Conservation (phyloP, 768 basidiomycete species). For the Lepiota subincarnata region DNA sequence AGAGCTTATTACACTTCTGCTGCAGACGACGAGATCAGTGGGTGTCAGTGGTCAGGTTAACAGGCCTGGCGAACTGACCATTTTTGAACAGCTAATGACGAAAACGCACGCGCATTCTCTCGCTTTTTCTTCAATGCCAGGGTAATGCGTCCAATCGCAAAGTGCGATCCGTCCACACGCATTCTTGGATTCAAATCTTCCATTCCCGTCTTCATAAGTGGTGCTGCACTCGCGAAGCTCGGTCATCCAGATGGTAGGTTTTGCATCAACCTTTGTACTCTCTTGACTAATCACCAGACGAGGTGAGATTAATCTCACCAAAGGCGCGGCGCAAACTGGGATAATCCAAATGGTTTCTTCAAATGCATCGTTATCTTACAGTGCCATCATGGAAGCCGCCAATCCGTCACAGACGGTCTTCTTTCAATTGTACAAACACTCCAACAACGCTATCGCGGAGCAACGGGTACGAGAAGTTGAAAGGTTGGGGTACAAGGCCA, state of each 20-base stretch:
- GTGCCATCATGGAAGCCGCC: conserved; percentile 56
- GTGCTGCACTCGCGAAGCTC: conserved; percentile 78
- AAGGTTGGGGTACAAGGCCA: conserved; percentile 74
- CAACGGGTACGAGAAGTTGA: conserved; percentile 69
- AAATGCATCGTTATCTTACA: conserved; percentile 67
- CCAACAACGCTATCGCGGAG: conserved; percentile 60
- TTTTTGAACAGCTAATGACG: conserved; percentile 43
- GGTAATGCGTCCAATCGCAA: conserved; percentile 64
- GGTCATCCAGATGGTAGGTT: conserved; percentile 73
- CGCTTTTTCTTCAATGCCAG: conserved; percentile 87
- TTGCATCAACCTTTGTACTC: neutral
- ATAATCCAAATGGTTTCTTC: conserved; percentile 86
- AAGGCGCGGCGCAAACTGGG: conserved; percentile 57
- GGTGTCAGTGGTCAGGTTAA: conserved; percentile 18
- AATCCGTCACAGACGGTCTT: conserved; percentile 59
- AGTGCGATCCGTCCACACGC: conserved; percentile 65
- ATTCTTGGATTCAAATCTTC: conserved; percentile 68
- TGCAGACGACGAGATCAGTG: conserved; percentile 81
- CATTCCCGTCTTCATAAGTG: conserved; percentile 81
- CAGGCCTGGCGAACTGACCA: conserved; percentile 10
- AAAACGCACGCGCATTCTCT: conserved; percentile 78
- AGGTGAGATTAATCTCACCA: conserved; percentile 82
- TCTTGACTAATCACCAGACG: conserved; percentile 5
- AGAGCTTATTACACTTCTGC: conserved; percentile 84
- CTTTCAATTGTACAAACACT: conserved; percentile 86